A percentile compares a stretch with the other conserved stretches of the same genome.
phyloP scores from a whole-genome alignment of 2,329 filamentous ascomycete genomes.

The Scopulariopsis brevicaulis region DNA sequence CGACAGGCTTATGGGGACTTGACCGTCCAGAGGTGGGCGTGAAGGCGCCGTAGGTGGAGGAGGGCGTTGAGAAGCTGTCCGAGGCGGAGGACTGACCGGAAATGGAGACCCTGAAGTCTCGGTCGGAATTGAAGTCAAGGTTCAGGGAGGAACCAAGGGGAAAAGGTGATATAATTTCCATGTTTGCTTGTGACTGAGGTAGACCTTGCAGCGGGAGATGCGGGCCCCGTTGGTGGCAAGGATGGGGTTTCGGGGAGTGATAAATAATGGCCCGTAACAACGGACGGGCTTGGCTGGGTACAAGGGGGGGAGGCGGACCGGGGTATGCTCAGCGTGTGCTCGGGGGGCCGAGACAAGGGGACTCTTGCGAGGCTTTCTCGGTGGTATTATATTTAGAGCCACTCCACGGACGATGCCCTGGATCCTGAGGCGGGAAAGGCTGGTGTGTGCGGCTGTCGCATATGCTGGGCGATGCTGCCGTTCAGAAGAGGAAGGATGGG shows the following conservation, averaged over 20 bases:
- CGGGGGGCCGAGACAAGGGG: not conserved
- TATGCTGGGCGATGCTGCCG: not conserved
- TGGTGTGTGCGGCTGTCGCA: not conserved
- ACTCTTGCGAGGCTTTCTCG: not conserved
- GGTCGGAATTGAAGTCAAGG: not conserved
- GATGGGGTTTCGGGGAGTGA: not conserved
- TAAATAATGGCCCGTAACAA: not conserved
- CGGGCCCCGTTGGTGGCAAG: not conserved
- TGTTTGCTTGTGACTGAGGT: not conserved
- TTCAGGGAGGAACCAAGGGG: not conserved
- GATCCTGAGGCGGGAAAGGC: not conserved
- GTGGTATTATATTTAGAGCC: not conserved
- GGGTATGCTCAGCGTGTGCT: not conserved
- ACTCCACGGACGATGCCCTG: not conserved
- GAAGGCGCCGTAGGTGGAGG: conserved; percentile 28
- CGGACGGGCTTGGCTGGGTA: not conserved
- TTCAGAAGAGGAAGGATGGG: not conserved
- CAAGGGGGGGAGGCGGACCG: not conserved
- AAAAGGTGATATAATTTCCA: conserved; percentile 1
- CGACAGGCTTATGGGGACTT: conserved; percentile 15
- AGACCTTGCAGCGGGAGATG: not conserved
- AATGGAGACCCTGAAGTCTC: not conserved
- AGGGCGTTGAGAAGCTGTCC: conserved; percentile 26
- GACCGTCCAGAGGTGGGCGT: conserved; percentile 32
- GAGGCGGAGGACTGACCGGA: conserved; percentile 14